Percentiles rank a stretch among this genome's conserved stretches.
Evolutionary conservation across 768 basidiomycete species (phyloP).

Genomic region (Psilocybe cubensis): DNA sequence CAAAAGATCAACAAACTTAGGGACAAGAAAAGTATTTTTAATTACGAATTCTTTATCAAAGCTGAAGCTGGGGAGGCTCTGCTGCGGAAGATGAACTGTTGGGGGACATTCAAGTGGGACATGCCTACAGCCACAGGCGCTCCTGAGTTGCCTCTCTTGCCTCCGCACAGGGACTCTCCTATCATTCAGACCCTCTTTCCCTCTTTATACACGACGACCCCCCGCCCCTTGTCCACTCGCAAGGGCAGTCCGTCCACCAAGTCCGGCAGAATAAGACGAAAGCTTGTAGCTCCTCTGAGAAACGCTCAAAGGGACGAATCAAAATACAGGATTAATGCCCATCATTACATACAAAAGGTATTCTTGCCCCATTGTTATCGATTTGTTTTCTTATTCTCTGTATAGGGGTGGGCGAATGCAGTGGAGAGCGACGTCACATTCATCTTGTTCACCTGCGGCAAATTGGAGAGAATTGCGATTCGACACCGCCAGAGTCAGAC

Average conservation of each 20-base stretch:
- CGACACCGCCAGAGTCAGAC: conserved; percentile 14
- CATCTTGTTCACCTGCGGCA: conserved; percentile 10
- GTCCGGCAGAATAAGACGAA: neutral
- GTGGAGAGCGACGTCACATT: conserved; percentile 8
- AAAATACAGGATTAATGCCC: neutral
- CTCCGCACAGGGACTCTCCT: neutral
- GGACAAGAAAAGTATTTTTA: neutral
- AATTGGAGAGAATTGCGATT: conserved; percentile 9
- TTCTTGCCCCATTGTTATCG: neutral
- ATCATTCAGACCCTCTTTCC: neutral
- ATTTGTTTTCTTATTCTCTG: neutral
- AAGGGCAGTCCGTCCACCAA: neutral
- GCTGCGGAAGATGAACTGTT: neutral
- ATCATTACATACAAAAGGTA: conserved; percentile 2
- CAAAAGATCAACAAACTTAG: neutral
- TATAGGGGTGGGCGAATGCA: conserved; percentile 11
- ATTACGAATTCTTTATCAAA: neutral
- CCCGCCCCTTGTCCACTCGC: neutral
- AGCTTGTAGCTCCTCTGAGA: neutral
- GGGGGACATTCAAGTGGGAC: neutral
- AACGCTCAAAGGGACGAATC: neutral
- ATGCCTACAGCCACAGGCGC: neutral
- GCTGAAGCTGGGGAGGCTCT: neutral
- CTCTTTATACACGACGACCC: neutral
- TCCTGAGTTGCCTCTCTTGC: neutral